Conservation (phyloP, 2,329 filamentous ascomycete genomes). For the Microcyclospora tardicrescens region DNA sequence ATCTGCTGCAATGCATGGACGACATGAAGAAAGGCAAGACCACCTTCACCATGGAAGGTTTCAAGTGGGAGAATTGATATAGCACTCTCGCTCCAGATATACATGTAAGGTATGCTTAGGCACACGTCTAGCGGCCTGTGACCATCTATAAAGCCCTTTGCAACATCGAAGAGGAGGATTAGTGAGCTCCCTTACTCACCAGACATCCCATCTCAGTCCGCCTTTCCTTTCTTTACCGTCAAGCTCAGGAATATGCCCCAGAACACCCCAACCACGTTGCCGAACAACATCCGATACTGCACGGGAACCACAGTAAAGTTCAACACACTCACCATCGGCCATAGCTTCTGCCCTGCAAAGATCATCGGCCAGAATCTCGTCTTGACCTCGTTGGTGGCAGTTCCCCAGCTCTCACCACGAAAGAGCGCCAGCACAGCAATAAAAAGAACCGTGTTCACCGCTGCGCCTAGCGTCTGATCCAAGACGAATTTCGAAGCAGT, state of each 20-base stretch:
- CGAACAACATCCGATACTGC: conserved; percentile 55
- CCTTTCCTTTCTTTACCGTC: conserved; percentile 22
- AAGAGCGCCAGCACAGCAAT: conserved; percentile 46
- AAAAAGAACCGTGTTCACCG: conserved; percentile 53
- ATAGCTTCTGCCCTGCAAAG: conserved; percentile 57
- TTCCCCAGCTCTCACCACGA: conserved; percentile 21
- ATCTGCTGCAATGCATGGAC: too few relatives aligned
- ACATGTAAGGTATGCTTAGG: too few relatives aligned
- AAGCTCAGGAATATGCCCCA: conserved; percentile 69
- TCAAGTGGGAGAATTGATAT: too few relatives aligned
- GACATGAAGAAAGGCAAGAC: too few relatives aligned
- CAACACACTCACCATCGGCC: conserved; percentile 56
- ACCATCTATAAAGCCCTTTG: too few relatives aligned
- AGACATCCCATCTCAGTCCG: too few relatives aligned
- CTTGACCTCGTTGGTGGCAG: conserved; percentile 9
- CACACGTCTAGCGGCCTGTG: too few relatives aligned
- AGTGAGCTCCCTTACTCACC: too few relatives aligned
- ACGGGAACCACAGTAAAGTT: conserved; percentile 64
- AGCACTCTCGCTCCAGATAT: too few relatives aligned
- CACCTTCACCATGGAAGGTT: too few relatives aligned
- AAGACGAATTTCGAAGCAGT: conserved; percentile 54
- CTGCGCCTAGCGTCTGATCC: conserved; percentile 55
- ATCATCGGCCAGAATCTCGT: conserved; percentile 39
- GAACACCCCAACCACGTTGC: conserved; percentile 55
- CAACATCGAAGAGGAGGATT: too few relatives aligned